Percentiles rank a stretch among this genome's conserved stretches.
Evolutionary conservation across 1,284 basidiomycete species (phyloP).

Genomic region (Psilocybe mexicana): DNA sequence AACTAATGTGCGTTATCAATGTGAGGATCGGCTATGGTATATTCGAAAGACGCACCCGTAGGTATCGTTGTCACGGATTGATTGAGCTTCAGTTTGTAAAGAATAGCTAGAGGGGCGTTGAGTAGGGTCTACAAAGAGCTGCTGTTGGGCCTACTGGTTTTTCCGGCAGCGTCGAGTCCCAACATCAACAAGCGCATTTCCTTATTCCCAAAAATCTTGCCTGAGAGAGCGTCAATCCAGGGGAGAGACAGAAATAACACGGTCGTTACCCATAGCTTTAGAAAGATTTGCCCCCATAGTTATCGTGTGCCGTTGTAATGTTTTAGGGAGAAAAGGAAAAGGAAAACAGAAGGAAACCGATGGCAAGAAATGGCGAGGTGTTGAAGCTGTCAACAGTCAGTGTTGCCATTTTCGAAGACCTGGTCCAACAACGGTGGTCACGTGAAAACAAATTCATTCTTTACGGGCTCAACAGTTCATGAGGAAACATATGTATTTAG

Average conservation of each 20-base stretch:
- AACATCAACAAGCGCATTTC: constrained; percentile 96
- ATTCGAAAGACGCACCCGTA: constrained; percentile 64
- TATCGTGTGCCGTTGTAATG: constrained; percentile 20
- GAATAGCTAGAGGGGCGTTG: constrained; percentile 68
- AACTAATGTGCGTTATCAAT: constrained; percentile 45
- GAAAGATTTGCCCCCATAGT: constrained; percentile 78
- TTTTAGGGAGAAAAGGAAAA: constrained; percentile 16
- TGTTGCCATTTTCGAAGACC: neutral
- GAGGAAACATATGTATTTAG: too few species aligned
- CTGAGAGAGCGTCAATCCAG: constrained; percentile 36
- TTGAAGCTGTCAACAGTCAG: neutral
- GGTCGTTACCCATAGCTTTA: constrained; percentile 59
- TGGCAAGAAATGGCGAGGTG: constrained; percentile 1
- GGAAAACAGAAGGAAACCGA: neutral
- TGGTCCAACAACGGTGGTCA: neutral
- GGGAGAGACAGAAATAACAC: neutral
- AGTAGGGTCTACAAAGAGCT: neutral
- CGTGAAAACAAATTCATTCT: too few species aligned
- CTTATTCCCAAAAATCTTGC: constrained; percentile 98
- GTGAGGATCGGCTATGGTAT: constrained; percentile 16
- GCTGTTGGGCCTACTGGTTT: constrained; percentile 72
- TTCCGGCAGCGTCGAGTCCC: constrained; percentile 94
- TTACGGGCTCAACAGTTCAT: too few species aligned
- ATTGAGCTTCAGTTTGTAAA: constrained; percentile 99
- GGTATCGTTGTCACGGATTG: constrained; percentile 99